A percentile compares a stretch with the other conserved stretches of the same genome.
Conservation (phyloP, 2,329 filamentous ascomycete species). For the Ascochyta clinopodiicola region DNA sequence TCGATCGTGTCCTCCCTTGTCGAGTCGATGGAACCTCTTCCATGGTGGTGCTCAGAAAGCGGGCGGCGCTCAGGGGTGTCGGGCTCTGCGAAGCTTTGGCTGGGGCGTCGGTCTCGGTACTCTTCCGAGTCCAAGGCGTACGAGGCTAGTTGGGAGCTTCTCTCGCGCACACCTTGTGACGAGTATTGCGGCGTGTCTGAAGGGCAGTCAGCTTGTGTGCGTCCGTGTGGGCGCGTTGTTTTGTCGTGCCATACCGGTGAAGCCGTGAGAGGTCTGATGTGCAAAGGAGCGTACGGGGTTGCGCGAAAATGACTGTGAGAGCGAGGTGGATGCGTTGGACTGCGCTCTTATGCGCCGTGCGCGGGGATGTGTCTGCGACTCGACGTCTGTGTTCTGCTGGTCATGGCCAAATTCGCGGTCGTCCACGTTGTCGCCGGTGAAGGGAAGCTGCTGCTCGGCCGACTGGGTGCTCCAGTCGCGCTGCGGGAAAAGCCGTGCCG, state of each 20-base stretch:
- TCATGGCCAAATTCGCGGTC: conserved; percentile 39
- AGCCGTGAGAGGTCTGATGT: conserved; percentile 68
- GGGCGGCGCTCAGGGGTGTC: conserved; percentile 22
- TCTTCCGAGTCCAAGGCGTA: conserved; percentile 67
- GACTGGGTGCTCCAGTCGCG: conserved; percentile 15
- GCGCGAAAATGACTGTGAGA: conserved; percentile 44
- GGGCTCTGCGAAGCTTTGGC: conserved; percentile 36
- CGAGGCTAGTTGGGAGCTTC: conserved; percentile 85
- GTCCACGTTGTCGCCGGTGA: conserved; percentile 38
- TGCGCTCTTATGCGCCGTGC: conserved; percentile 36
- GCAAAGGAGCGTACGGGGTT: conserved; percentile 77
- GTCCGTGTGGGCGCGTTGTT: background rate
- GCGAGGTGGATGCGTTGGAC: conserved; percentile 29
- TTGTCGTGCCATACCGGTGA: conserved; percentile 57
- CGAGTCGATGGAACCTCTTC: conserved; percentile 40
- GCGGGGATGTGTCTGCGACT: conserved; percentile 32
- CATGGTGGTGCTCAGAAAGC: conserved; percentile 30
- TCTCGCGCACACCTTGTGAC: conserved; percentile 77
- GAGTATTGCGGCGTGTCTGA: conserved; percentile 76
- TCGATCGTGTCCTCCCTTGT: conserved; percentile 60
- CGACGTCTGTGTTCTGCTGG: conserved; percentile 28
- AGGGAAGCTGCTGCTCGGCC: conserved; percentile 34
- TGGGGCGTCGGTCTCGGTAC: conserved; percentile 36
- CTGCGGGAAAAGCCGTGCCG: conserved; percentile 10
- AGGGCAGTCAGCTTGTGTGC: conserved; percentile 28